Base-by-base conservation (phyloP, 805 yeast species). In the Wickerhamomyces bisporus region DNA sequence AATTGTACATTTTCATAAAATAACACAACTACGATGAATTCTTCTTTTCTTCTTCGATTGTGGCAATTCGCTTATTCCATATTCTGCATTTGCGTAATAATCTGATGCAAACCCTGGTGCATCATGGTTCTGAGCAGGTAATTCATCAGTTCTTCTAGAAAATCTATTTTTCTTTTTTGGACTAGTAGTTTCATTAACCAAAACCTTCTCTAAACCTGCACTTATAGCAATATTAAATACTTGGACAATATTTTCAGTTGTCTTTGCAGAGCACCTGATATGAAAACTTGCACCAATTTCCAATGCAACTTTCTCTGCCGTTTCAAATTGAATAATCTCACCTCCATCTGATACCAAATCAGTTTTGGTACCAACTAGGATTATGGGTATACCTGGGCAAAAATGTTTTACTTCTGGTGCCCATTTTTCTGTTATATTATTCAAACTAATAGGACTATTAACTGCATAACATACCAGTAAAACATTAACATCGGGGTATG, bases 361-460 rank as follows among this genome's bases (percentile, higher is more conserved):
- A 4, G 78, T 61, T 53, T 89, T 87, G 25, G 91, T 71, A 1
- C 96, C 96, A n/a, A 86, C 87, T 26, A 91, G 62, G 20, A 87
- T 58, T 14, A 81, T 72, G 1, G 96, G 95, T 3, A 80, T 71
- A 2, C 77, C 82, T 3, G 89, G 88, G 55, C 96, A 86, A 56
- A 82, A 86, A 53, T 84, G 88, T 42, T 70, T 65, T 2, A 86
- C 83, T 56, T 89, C 98, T 1, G 96, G 95, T 29, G 75, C 75
- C 98, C 98, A 89, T 43, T 73, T 75, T 45, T 86, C 94, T 42
- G 70, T 71, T 11, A 86, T 83, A 53, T 84, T 87, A 35, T 75
- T 78, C 40, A 89, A 65, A 17, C 89, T 77, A 24, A 72, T 72
- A 15, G 68, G 62, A 39, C 71, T 72, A 49, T 80, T 81, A 21